Evolutionary conservation across 2,329 filamentous ascomycete species (phyloP), one percentile per base, ranked within the genome.

Genomic region (Magnaporthiopsis rhizophila): DNA sequence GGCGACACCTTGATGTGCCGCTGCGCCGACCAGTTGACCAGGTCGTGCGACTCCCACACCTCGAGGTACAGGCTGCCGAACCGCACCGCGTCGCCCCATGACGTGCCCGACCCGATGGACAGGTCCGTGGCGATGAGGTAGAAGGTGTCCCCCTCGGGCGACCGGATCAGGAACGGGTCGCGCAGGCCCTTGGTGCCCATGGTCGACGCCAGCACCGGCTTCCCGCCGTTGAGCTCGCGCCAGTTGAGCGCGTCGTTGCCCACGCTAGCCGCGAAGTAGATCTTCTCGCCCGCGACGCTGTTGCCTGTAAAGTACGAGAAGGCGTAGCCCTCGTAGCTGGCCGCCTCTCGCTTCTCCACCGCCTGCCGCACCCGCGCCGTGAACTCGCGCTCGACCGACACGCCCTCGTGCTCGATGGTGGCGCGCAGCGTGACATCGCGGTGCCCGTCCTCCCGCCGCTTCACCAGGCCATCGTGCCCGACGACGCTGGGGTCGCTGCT

Each of bases 271-370:
- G 76, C 75, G 6, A 79, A 71, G 65, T 73, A 78, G 50, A 79
- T 78, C 58, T 78, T 67, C 60, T 65, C 64, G 50, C 64, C 64
- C 0, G 73, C 72, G 18, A 69, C 65, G 1, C 74, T 72, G 69
- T 77, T 78, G 11, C 76, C 77, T 0, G 79, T 83, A 68, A 84
- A 84, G 68, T 83, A 84, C 0, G 78, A 75, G 65, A 84, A 83
- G 0, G 78, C 78, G 65, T 84, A 84, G 6, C 78, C 81, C 59
- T 79, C 75, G 36, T 75, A 74, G 0, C 72, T 68, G 0, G 62
- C 3, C 11, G 36, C n/a, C 62, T 63, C 56, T 15, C 73, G 77
- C 0, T 75, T 66, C 1, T 70, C 66, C 1, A 69, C 70, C 3
- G 74, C 73, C n/a, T 70, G 70, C 24, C 71, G 71, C 21, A 79